phyloP scores from a whole-genome alignment of 129 eudicot species.

The Glebionis coronaria region DNA sequence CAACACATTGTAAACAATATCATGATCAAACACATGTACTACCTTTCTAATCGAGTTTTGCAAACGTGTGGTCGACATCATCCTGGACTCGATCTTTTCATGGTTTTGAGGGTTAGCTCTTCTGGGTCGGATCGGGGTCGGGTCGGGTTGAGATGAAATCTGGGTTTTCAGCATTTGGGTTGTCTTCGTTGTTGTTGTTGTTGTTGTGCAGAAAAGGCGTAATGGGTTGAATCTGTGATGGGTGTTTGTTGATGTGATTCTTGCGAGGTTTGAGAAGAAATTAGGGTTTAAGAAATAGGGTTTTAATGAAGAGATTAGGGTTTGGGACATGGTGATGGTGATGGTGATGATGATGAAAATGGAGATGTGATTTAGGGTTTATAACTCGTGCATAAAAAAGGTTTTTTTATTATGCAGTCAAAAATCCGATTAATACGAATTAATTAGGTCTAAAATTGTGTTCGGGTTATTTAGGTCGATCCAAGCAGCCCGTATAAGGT shows the following conservation, averaged over 20 bases:
- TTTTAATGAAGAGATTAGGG: slow-evolving; percentile 38
- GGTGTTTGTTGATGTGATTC: slow-evolving; percentile 34
- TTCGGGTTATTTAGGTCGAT: no score
- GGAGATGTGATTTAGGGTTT: slow-evolving; percentile 3
- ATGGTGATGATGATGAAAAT: not conserved
- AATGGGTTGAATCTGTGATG: slow-evolving; percentile 33
- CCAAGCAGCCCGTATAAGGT: no score
- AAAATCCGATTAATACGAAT: no score
- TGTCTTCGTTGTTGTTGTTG: no score
- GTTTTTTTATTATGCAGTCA: no score
- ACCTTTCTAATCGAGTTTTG: slow-evolving; percentile 73
- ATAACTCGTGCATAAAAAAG: no score
- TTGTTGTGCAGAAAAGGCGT: slow-evolving; percentile 38
- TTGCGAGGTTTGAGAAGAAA: slow-evolving; percentile 37
- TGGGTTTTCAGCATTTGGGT: slow-evolving; percentile 13
- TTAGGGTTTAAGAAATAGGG: slow-evolving; percentile 30
- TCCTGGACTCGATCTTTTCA: slow-evolving; percentile 70
- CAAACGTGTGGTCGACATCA: slow-evolving; percentile 97
- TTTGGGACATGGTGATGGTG: slow-evolving; percentile 11
- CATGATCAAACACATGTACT: slow-evolving; percentile 67
- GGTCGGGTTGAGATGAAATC: no score
- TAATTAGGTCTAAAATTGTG: no score
- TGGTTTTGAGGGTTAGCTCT: slow-evolving; percentile 60
- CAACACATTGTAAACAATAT: slow-evolving; percentile 73
- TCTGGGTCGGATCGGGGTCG: slow-evolving; percentile 20